These are phyloP conservation scores for Ogataea sp. DNA, from an alignment of 805 yeast genomes.

Conservation along the genomic window DNA sequence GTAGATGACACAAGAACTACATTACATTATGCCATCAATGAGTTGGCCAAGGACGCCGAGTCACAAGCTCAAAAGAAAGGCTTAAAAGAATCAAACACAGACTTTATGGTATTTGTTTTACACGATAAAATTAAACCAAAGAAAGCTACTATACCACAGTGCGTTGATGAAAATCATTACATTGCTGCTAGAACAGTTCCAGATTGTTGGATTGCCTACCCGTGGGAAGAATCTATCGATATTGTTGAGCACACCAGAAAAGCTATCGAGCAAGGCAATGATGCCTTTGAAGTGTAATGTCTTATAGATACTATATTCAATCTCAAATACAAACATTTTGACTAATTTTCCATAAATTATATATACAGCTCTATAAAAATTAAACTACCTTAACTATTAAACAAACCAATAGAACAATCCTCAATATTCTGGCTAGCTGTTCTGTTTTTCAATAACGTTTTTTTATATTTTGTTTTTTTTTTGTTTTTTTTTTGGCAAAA, in stretches of 20 bases:
- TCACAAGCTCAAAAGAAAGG: slow-evolving; percentile 49
- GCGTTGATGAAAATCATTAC: slow-evolving; percentile 52
- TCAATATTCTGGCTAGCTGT: too few species aligned
- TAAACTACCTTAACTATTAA: too few species aligned
- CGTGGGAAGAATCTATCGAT: slow-evolving; percentile 79
- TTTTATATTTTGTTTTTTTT: too few species aligned
- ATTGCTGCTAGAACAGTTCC: slow-evolving; percentile 71
- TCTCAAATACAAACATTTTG: too few species aligned
- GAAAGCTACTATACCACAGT: slow-evolving; percentile 62
- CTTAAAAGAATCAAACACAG: slow-evolving; percentile 45
- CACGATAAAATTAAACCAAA: slow-evolving; percentile 71
- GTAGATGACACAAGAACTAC: slow-evolving; percentile 86
- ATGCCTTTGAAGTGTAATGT: slow-evolving; percentile 20
- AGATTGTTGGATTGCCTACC: slow-evolving; percentile 80
- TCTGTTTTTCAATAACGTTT: too few species aligned
- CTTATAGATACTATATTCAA: background rate
- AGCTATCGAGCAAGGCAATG: slow-evolving; percentile 73
- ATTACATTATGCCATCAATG: slow-evolving; percentile 69
- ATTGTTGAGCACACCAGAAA: slow-evolving; percentile 64
- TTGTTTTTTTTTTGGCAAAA: too few species aligned
- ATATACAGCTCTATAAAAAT: too few species aligned
- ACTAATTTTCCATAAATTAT: too few species aligned
- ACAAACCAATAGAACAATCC: too few species aligned
- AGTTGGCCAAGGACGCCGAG: slow-evolving; percentile 62
- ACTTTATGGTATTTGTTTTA: slow-evolving; percentile 67